A percentile compares a stretch with the other conserved stretches of the same genome.
phyloP scores from a whole-genome alignment of 1,139 yeast genomes.

The Scheffersomyces segobiensis region DNA sequence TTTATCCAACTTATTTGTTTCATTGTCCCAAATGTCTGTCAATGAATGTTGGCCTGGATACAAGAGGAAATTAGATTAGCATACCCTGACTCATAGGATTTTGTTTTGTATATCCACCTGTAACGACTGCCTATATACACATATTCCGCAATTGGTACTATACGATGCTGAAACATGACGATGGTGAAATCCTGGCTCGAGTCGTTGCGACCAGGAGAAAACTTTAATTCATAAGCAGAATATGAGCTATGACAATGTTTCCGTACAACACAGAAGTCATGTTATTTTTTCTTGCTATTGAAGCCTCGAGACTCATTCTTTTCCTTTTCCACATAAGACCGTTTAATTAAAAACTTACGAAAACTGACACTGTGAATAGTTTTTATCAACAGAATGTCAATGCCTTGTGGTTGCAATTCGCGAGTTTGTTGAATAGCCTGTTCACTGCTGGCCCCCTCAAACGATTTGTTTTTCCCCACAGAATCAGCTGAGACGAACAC shows the following conservation, averaged over 20 bases:
- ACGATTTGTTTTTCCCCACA: slow-evolving; percentile 3
- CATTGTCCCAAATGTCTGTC: slow-evolving; percentile 8
- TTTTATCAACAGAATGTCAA: slow-evolving; percentile 8
- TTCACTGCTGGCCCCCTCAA: not conserved
- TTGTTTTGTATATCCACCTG: slow-evolving; percentile 7
- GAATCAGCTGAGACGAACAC: slow-evolving; percentile 7
- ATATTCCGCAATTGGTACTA: slow-evolving; percentile 8
- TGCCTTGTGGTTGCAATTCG: slow-evolving; percentile 6
- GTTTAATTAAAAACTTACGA: slow-evolving; percentile 3
- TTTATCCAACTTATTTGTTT: slow-evolving; percentile 1
- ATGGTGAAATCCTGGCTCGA: slow-evolving; percentile 3
- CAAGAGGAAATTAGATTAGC: slow-evolving; percentile 6
- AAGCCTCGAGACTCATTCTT: not conserved
- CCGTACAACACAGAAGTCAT: slow-evolving; percentile 4
- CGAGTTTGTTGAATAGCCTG: not conserved
- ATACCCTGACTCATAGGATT: slow-evolving; percentile 1
- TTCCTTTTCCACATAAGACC: not conserved
- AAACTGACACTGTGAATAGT: slow-evolving; percentile 1
- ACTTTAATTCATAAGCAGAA: slow-evolving; percentile 3
- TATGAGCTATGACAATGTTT: slow-evolving; percentile 3
- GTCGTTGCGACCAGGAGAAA: slow-evolving; percentile 3
- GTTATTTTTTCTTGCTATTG: slow-evolving; percentile 3
- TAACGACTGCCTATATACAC: slow-evolving; percentile 6
- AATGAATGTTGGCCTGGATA: slow-evolving; percentile 6
- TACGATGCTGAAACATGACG: slow-evolving; percentile 7